A percentile compares a stretch with the other conserved stretches of the same genome.
Conservation (phyloP, 352 stramenopile genomes). For the Pythium rhizo-oryzae region DNA sequence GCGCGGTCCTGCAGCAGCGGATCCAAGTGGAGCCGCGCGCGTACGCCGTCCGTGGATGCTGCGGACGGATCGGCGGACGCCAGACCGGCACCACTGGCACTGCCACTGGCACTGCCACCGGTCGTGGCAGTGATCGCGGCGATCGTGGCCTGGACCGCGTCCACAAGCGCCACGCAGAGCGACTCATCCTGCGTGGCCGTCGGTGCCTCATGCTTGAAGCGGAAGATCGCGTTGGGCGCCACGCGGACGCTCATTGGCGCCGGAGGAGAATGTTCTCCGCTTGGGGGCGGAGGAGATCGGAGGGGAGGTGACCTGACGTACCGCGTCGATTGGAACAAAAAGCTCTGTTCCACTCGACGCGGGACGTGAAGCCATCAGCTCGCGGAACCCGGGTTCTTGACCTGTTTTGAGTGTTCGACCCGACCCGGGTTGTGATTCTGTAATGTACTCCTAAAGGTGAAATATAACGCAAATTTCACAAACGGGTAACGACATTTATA, state of each 20-base stretch:
- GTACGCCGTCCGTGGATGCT: background rate
- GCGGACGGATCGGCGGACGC: background rate
- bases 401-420: background rate
- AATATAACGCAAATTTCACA: background rate
- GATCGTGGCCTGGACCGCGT: constrained; percentile 27
- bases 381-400: background rate
- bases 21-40: constrained; percentile 15
- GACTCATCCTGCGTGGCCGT: constrained; percentile 33
- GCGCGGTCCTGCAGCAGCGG: constrained; percentile 19
- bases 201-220: constrained; percentile 46
- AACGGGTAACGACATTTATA: too few relatives aligned
- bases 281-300: background rate
- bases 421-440: background rate
- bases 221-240: constrained; percentile 39
- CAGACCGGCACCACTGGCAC: too few relatives aligned
- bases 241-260: background rate
- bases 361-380: constrained; percentile 2
- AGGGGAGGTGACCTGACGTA: background rate
- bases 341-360: background rate
- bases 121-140: constrained; percentile 14
- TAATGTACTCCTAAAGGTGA: background rate
- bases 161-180: constrained; percentile 29
- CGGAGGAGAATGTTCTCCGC: background rate
- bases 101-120: background rate
- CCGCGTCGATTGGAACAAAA: background rate